phyloP scores from a whole-genome alignment of 2,329 filamentous ascomycete genomes.

The Rhexocercosporidium sp. region DNA sequence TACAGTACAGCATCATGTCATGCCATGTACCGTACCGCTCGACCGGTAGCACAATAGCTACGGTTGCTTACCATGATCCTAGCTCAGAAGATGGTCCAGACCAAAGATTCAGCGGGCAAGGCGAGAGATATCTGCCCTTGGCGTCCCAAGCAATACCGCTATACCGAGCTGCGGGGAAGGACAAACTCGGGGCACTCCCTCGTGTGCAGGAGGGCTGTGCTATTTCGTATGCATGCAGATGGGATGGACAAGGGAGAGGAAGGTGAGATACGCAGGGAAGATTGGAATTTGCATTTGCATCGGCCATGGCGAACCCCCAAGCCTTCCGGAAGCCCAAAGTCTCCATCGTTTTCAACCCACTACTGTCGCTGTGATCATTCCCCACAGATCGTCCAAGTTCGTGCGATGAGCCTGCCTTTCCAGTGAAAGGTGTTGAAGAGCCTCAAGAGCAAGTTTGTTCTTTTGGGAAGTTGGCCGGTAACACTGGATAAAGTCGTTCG shows the following conservation, averaged over 20 bases:
- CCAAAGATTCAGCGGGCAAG: neutral
- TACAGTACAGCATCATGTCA: too few species aligned
- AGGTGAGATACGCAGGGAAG: neutral
- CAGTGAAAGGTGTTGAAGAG: neutral
- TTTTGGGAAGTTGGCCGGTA: neutral
- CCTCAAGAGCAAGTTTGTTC: neutral
- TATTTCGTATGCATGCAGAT: neutral
- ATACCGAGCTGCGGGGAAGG: slow-evolving; percentile 15
- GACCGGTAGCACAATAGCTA: slow-evolving; percentile 2
- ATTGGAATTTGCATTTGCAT: neutral
- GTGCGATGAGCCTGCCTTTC: neutral
- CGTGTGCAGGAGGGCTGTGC: slow-evolving; percentile 8
- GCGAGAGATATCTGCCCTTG: slow-evolving; percentile 7
- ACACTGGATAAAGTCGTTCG: neutral
- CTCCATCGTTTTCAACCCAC: slow-evolving; percentile 4
- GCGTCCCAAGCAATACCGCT: slow-evolving; percentile 5
- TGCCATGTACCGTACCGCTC: neutral
- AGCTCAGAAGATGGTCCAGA: neutral
- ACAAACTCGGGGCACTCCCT: slow-evolving; percentile 5
- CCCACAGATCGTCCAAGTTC: slow-evolving; percentile 1
- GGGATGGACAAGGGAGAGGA: neutral
- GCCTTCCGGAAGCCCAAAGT: neutral
- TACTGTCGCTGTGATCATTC: neutral
- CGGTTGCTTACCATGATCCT: neutral
- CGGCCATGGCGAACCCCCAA: slow-evolving; percentile 2